Base-by-base conservation (phyloP, 148 eudicot genomes). In the Amaranthus hypochondriacus region DNA sequence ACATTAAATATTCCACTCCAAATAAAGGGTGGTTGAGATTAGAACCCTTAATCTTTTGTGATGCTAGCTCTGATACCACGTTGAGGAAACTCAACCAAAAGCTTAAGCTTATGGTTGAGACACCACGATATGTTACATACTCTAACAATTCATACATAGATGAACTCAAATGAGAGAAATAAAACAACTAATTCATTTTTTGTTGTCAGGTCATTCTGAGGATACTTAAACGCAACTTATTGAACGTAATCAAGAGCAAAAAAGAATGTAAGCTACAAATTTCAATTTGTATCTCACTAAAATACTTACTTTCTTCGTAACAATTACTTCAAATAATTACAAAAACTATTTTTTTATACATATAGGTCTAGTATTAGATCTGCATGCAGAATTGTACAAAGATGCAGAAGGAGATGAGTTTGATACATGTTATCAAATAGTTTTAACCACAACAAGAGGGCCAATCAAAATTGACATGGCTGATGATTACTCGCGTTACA, bases 341-440 rank as follows among this genome's bases (percentile, higher is more conserved):
- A 21, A 1, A 8, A 48, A 39, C 43, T 60, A 28, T 28, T 28
- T 28, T 28, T 28, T 18, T 18, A 18, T 47, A 39, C 56, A 48
- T 64, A 50, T 72, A 94, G 97, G 96, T 68, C 75, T 78, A 46
- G 82, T 95, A 6, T 72, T 83, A 11, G 90, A 92, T 74, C 83
- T 83, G 59, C 92, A 95, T 68, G 87, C 81, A 0, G 98, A 95
- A 80, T 76, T 92, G 67, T 95, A 92, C 75, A 88, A 89, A 69
- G 89, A 88, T 66, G 71, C 88, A 54, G 81, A 79, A 77, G 87
- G 80, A 0, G 88, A 80, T 9, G 92, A 89, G 54, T 79, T 28
- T 11, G 86, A 86, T n/a, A 90, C 93, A 43, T 89, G 98, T 71
- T 95, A 89, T 69, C 93, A 87, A 59, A 80, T 95, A 14, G 93